Base-by-base conservation (phyloP, 2,329 filamentous ascomycete genomes). In the Ophiognomonia clavigignenti-juglandacearum region DNA sequence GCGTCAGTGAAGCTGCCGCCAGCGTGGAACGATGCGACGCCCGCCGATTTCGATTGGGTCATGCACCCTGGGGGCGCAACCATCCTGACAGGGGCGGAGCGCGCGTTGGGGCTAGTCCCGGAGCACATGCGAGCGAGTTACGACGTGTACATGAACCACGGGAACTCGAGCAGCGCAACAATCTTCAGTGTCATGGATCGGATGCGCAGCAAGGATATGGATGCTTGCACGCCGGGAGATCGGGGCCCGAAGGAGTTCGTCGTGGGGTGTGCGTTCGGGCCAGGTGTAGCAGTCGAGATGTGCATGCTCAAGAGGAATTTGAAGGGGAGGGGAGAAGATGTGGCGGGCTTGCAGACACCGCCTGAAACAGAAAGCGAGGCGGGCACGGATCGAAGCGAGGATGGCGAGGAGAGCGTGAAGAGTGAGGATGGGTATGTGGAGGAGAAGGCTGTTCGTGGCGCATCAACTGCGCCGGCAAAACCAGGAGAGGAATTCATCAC, bases 81-180 rank as follows among this genome's bases (percentile, higher is more conserved):
- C 1, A 85, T 88, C 35, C 67, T 88, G 2, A 73, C 79, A 0
- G 81, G 82, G 1, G 79, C 83, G 1, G 78, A 86, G 60, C 67
- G 67, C 35, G 70, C 68, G 1, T 71, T 88, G 69, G 61, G 65
- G 6, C 73, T 87, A 39, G 71, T 70, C 0, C 65, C 80, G 0
- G 77, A 84, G 55, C 82, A 86, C 54, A 80, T 87, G 68, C 73
- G 82, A 39, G 82, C 83, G n/a, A 83, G 80, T 49, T 85, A 84
- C 58, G 78, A 85, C 52, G 78, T 80, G 16, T 88, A 88, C 56
- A 79, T 80, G 41, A 77, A 77, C 43, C 79, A 80, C 55, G 84
- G 85, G 2, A 88, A 88, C 63, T 81, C 77, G 31, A 83, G 80
- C 51, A 86, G 82, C 1, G 80, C 84, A 8, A 86, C 83, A 3